A percentile compares a stretch with the other conserved stretches of the same genome.
Conservation (phyloP, 2,329 filamentous ascomycete genomes). For the Pyricularia sp. region DNA sequence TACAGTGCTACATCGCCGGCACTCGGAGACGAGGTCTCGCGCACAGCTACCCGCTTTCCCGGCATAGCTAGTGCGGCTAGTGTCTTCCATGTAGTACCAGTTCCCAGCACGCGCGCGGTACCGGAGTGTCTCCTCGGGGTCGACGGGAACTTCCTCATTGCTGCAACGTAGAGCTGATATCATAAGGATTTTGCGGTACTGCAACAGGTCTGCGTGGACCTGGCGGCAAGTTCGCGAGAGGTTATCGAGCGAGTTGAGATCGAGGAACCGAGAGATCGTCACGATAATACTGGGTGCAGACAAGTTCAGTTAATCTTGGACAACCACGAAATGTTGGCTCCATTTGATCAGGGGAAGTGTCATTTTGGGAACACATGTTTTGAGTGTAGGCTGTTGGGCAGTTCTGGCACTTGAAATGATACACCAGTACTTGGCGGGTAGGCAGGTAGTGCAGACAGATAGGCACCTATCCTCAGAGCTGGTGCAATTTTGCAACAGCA, state of each 20-base stretch:
- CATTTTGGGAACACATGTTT: neutral
- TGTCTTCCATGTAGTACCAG: constrained; percentile 51
- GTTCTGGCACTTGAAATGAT: neutral
- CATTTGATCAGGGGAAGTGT: neutral
- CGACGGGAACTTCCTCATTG: constrained; percentile 53
- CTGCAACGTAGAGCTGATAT: constrained; percentile 69
- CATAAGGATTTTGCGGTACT: constrained; percentile 67
- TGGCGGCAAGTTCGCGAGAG: constrained; percentile 75
- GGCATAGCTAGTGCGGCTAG: constrained; percentile 31
- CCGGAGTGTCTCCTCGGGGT: constrained; percentile 46
- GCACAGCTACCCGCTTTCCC: constrained; percentile 74
- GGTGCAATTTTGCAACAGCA: neutral
- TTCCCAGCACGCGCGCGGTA: constrained; percentile 48
- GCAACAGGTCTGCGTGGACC: constrained; percentile 67
- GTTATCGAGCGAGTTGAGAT: constrained; percentile 79
- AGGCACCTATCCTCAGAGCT: neutral
- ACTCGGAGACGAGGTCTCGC: constrained; percentile 76
- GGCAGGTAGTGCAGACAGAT: neutral
- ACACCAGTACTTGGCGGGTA: neutral
- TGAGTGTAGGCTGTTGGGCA: neutral
- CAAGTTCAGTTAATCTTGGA: constrained; percentile 1
- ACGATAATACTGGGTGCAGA: constrained; percentile 55
- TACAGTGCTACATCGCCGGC: constrained; percentile 64
- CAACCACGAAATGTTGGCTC: neutral
- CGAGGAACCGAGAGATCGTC: constrained; percentile 66